Conservation (phyloP, 208 protist genomes). For the Angomonas deanei region DNA sequence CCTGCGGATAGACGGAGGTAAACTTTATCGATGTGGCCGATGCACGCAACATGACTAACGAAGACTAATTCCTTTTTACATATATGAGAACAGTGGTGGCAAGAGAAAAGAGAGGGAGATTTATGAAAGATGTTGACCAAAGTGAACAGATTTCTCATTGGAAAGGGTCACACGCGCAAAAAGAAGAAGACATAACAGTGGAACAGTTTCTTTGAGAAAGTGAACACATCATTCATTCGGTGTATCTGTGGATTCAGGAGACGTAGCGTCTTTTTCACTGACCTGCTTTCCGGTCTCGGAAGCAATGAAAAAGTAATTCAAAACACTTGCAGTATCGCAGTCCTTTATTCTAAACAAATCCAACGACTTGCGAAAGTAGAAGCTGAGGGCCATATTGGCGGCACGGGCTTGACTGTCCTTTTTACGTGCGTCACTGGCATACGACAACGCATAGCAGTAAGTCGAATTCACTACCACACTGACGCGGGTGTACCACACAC, state of each 20-base stretch:
- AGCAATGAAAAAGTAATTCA: not conserved
- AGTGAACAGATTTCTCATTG: not conserved
- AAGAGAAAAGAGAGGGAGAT: not conserved
- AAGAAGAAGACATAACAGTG: not conserved
- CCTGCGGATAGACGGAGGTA: constrained; percentile 25
- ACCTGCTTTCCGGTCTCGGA: no score
- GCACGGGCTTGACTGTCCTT: not conserved
- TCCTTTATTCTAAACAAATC: no score
- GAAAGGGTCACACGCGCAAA: not conserved
- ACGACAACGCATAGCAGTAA: not conserved
- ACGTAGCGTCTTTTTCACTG: no score
- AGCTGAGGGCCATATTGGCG: not conserved
- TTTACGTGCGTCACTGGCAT: not conserved
- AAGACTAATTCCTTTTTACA: no score
- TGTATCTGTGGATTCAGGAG: no score
- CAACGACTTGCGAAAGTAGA: not conserved
- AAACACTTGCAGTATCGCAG: no score
- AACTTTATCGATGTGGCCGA: constrained; percentile 41
- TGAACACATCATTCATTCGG: no score
- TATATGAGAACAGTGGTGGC: not conserved
- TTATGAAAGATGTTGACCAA: not conserved
- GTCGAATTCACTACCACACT: not conserved
- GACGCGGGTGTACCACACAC: not conserved
- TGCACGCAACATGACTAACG: constrained; percentile 54
- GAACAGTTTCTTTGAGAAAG: no score